These are phyloP conservation scores for Blepharisma undulans DNA, from an alignment of 169 alveolate species.

Conservation along the genomic window DNA sequence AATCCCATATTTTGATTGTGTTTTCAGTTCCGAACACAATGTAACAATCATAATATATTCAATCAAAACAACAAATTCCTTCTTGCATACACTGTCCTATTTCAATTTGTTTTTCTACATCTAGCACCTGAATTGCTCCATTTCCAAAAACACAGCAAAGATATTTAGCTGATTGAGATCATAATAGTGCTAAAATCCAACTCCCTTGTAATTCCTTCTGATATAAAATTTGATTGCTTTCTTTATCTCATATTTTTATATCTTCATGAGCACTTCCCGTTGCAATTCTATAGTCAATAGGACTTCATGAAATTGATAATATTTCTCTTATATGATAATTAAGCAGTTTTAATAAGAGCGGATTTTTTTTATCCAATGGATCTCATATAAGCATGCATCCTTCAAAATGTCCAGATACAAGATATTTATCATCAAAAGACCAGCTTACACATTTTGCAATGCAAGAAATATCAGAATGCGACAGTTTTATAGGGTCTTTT, in stretches of 20 bases:
- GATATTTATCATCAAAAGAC: not conserved
- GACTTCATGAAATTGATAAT: not conserved
- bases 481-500: not conserved
- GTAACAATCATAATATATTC: not conserved
- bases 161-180: not conserved
- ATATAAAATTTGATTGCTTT: too few relatives aligned
- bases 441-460: not conserved
- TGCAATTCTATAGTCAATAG: not conserved
- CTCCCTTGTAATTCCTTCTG: not conserved
- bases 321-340: not conserved
- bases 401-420: not conserved
- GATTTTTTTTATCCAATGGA: not conserved
- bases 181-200: not conserved
- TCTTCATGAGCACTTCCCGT: not conserved
- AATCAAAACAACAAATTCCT: not conserved
- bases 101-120: not conserved
- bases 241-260: not conserved
- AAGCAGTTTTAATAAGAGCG: not conserved
- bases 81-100: too few relatives aligned
- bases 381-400: not conserved
- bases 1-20: not conserved
- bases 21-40: not conserved
- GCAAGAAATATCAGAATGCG: not conserved
- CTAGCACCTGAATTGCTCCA: not conserved
- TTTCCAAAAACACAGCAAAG: not conserved